Evolutionary conservation across 2,329 filamentous ascomycete genomes (phyloP).

Genomic region (Pseudocercospora vitis): DNA sequence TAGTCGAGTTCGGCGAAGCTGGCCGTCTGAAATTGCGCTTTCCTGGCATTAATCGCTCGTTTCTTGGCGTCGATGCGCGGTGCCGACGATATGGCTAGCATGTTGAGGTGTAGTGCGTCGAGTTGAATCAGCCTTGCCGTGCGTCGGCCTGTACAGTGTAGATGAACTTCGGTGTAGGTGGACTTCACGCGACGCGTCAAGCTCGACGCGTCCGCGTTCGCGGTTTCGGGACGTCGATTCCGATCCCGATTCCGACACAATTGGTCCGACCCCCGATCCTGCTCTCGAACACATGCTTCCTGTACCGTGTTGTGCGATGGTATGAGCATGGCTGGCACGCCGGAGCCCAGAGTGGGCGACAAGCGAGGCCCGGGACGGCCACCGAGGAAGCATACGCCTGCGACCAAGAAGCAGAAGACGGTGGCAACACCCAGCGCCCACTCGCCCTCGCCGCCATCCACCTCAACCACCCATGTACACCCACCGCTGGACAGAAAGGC

Average conservation of each 20-base stretch:
- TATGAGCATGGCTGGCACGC: no score
- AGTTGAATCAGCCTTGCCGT: not conserved
- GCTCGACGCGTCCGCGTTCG: not conserved
- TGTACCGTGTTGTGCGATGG: no score
- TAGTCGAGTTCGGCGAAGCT: constrained; percentile 77
- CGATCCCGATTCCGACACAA: no score
- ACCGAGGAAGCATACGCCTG: constrained; percentile 23
- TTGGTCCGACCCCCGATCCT: no score
- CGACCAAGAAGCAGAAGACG: constrained; percentile 34
- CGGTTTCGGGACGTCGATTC: no score
- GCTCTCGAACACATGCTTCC: no score
- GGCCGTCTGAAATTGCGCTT: constrained; percentile 81
- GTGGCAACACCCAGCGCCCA: constrained; percentile 5
- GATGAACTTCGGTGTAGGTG: not conserved
- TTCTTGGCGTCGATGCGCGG: constrained; percentile 64
- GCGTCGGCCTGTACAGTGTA: no score
- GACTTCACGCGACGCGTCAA: not conserved
- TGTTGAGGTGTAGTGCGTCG: constrained; percentile 15
- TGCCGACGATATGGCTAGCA: constrained; percentile 33
- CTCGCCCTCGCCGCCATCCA: constrained; percentile 8
- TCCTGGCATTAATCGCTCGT: constrained; percentile 69
- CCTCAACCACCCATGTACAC: constrained; percentile 19
- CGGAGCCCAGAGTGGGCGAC: constrained; percentile 21
- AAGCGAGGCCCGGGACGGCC: constrained; percentile 33
- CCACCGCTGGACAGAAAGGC: constrained; percentile 31